Conservation (phyloP, 257 asterid genomes). For the Cruciata laevipes region DNA sequence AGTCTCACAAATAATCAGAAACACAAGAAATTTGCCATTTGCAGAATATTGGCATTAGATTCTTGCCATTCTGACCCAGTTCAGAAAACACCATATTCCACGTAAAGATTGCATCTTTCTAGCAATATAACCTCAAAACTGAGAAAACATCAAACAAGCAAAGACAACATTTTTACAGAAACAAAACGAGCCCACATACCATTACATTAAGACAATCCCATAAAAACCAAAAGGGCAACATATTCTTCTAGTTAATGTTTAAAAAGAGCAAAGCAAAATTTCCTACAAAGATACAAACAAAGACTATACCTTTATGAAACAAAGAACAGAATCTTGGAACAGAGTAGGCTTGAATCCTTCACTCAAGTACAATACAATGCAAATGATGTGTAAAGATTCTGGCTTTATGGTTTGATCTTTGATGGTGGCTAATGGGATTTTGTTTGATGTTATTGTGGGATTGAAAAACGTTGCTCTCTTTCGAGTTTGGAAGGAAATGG, state of each 20-base stretch:
- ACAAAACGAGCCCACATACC: constrained; percentile 6
- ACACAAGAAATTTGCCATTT: constrained; percentile 3
- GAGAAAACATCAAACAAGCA: not conserved
- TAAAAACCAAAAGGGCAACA: not conserved
- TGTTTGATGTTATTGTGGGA: not conserved
- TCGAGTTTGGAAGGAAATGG: not conserved
- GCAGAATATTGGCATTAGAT: not conserved
- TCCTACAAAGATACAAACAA: not conserved
- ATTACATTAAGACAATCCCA: constrained; percentile 1
- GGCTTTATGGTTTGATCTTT: not conserved
- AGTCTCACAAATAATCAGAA: not conserved
- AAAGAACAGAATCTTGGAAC: constrained; percentile 13
- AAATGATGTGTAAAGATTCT: not conserved
- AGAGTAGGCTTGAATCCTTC: not conserved
- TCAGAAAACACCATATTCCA: not conserved
- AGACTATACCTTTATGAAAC: constrained; percentile 21
- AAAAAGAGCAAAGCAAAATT: not conserved
- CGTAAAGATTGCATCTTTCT: not conserved
- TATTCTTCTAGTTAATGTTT: not conserved
- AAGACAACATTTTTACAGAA: not conserved
- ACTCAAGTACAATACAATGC: too few species aligned
- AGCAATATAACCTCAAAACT: constrained; percentile 1
- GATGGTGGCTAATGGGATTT: not conserved
- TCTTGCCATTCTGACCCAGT: not conserved
- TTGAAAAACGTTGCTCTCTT: not conserved